phyloP scores from a whole-genome alignment of 805 yeast species.

The Hanseniaspora vineae region DNA sequence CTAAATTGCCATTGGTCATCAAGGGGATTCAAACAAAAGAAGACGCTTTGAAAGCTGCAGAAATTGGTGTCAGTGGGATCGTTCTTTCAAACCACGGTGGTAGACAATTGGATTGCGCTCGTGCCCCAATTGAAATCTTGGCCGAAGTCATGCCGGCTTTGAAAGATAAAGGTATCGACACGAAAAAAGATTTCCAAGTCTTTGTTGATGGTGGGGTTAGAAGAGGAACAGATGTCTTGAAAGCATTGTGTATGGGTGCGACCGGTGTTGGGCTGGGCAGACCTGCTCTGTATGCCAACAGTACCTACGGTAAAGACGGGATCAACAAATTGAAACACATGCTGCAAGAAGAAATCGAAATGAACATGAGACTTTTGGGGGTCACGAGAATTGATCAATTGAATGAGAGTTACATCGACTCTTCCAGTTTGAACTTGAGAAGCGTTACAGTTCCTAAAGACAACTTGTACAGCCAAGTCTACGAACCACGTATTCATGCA shows the following conservation, averaged over 20 bases:
- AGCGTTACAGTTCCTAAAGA: slow-evolving; percentile 40
- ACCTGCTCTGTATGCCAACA: slow-evolving; percentile 51
- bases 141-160: slow-evolving; percentile 54
- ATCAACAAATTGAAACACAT: slow-evolving; percentile 47
- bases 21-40: slow-evolving; percentile 81
- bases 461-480: slow-evolving; percentile 38
- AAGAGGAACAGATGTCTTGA: slow-evolving; percentile 53
- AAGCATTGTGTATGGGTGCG: slow-evolving; percentile 59
- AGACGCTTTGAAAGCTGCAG: slow-evolving; percentile 63
- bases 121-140: slow-evolving; percentile 64
- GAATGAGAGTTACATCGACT: slow-evolving; percentile 49
- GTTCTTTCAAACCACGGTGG: slow-evolving; percentile 87
- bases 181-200: slow-evolving; percentile 38
- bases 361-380: slow-evolving; percentile 74
- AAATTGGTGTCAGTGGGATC: slow-evolving; percentile 63
- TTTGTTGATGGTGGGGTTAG: slow-evolving; percentile 60
- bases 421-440: slow-evolving; percentile 30
- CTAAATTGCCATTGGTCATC: slow-evolving; percentile 54
- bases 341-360: slow-evolving; percentile 54
- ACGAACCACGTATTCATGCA: slow-evolving; percentile 32
- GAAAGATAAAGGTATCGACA: slow-evolving; percentile 30
- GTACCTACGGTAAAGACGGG: slow-evolving; percentile 52
- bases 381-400: slow-evolving; percentile 49
- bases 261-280: slow-evolving; percentile 61
- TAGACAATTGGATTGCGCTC: slow-evolving; percentile 69